These are phyloP conservation scores for Didymella arachidicola DNA, from an alignment of 2,329 filamentous ascomycete genomes.

Conservation along the genomic window DNA sequence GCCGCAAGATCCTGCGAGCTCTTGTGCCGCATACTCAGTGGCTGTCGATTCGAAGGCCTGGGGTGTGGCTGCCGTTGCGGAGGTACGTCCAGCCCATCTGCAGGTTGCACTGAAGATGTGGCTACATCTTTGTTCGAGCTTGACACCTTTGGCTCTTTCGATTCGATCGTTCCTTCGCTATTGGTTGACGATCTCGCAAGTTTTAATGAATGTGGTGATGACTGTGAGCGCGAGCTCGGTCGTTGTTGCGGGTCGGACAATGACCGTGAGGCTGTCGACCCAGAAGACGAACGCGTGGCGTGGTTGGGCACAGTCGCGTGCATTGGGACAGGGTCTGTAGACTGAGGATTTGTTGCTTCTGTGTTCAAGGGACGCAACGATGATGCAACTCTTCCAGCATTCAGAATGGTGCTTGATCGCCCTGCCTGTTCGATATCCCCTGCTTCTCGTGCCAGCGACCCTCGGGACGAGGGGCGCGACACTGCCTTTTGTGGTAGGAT, in stretches of 20 bases:
- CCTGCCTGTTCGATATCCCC: conserved; percentile 33
- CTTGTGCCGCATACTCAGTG: conserved; percentile 21
- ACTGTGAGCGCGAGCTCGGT: conserved; percentile 4
- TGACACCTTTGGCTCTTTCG: conserved; percentile 6
- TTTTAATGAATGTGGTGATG: conserved; percentile 3
- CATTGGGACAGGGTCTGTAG: conserved; percentile 2
- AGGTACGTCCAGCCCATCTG: neutral
- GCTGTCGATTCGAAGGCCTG: conserved; percentile 26
- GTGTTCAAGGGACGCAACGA: conserved; percentile 22
- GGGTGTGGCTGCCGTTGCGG: conserved; percentile 12
- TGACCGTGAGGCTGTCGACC: conserved; percentile 1
- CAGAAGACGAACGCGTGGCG: conserved; percentile 3
- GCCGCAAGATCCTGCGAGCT: conserved; percentile 32
- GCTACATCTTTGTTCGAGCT: conserved; percentile 8
- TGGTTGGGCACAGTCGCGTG: conserved; percentile 5
- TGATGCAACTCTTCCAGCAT: conserved; percentile 34
- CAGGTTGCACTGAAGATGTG: neutral
- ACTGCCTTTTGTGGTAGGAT: conserved; percentile 29
- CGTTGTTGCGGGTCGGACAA: conserved; percentile 1
- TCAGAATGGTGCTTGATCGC: conserved; percentile 28
- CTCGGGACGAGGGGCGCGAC: conserved; percentile 27
- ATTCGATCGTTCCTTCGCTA: conserved; percentile 20
- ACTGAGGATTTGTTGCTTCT: conserved; percentile 7
- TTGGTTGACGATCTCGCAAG: conserved; percentile 11
- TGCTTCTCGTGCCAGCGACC: conserved; percentile 19